These are phyloP conservation scores for Auriscalpium orientale DNA, from an alignment of 768 basidiomycete species.

Conservation along the genomic window DNA sequence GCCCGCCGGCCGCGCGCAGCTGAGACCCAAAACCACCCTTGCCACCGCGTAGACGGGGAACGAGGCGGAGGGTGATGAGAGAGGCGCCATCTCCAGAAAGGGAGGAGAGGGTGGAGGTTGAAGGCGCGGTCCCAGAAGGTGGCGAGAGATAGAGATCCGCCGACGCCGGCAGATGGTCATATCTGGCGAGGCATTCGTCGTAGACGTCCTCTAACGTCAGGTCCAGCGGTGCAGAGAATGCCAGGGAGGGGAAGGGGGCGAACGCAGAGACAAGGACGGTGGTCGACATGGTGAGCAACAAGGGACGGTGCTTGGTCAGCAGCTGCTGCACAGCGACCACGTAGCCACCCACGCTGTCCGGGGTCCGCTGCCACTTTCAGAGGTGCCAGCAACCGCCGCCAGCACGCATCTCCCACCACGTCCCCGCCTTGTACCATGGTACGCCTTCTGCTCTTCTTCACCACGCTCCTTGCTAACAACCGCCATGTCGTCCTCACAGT, in stretches of 20 bases:
- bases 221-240: slow-evolving; percentile 36
- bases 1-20: slow-evolving; percentile 91
- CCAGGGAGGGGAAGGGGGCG: slow-evolving; percentile 50
- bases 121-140: slow-evolving; percentile 27
- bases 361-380: background rate
- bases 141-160: slow-evolving; percentile 35
- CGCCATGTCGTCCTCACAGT: slow-evolving; percentile 34
- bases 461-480: background rate
- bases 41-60: slow-evolving; percentile 73
- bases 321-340: background rate
- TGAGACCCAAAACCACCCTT: slow-evolving; percentile 98
- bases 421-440: background rate
- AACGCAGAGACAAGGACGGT: slow-evolving; percentile 54
- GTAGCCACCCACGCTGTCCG: background rate
- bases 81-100: slow-evolving; percentile 23
- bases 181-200: slow-evolving; percentile 36
- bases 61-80: slow-evolving; percentile 58
- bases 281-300: slow-evolving; percentile 33
- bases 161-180: slow-evolving; percentile 38
- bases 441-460: background rate
- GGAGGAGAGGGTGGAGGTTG: slow-evolving; percentile 28
- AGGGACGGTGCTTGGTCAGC: background rate
- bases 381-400: background rate
- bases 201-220: slow-evolving; percentile 35
- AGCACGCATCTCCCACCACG: background rate